Conservation (phyloP, 208 protist species). For the Leishmania amazonensis region DNA sequence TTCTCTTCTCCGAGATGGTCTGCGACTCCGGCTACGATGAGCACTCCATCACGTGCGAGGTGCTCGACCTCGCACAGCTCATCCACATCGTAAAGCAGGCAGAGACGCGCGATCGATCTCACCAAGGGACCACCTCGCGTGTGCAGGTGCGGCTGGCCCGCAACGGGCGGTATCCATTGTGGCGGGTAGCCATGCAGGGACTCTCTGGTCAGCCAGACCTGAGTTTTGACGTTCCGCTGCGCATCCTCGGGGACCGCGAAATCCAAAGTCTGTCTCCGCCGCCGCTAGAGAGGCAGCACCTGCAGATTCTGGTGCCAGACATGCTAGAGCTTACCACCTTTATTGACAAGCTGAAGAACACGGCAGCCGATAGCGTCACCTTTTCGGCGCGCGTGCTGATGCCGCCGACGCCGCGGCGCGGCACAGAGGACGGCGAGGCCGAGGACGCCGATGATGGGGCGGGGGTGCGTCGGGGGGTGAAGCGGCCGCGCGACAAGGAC, state of each 20-base stretch:
- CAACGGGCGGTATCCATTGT: constrained; percentile 29
- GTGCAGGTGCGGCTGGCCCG: constrained; percentile 64
- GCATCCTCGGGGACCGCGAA: constrained; percentile 63
- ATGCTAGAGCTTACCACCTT: constrained; percentile 75
- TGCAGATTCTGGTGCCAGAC: constrained; percentile 63
- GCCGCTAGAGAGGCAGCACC: constrained; percentile 42
- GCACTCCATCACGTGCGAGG: constrained; percentile 79
- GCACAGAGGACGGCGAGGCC: constrained; percentile 16
- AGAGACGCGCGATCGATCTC: constrained; percentile 39
- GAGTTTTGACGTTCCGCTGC: constrained; percentile 80
- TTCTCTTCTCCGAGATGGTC: constrained; percentile 72
- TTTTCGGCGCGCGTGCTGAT: constrained; percentile 40
- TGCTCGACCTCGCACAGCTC: constrained; percentile 66
- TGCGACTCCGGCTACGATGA: constrained; percentile 66
- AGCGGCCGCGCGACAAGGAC: constrained; percentile 8
- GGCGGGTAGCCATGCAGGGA: constrained; percentile 44
- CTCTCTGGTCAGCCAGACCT: constrained; percentile 47
- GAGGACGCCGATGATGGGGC: constrained; percentile 3
- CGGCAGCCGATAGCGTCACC: constrained; percentile 62
- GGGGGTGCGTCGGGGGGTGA: neutral
- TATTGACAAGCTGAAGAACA: constrained; percentile 70
- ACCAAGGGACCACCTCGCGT: constrained; percentile 24
- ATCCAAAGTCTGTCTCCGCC: constrained; percentile 56
- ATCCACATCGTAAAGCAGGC: constrained; percentile 70
- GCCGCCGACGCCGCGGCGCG: neutral